These are phyloP conservation scores for Physcomitrellopsis africana DNA, from an alignment of 225 moss, liverwort and hornwort species.

Conservation along the genomic window DNA sequence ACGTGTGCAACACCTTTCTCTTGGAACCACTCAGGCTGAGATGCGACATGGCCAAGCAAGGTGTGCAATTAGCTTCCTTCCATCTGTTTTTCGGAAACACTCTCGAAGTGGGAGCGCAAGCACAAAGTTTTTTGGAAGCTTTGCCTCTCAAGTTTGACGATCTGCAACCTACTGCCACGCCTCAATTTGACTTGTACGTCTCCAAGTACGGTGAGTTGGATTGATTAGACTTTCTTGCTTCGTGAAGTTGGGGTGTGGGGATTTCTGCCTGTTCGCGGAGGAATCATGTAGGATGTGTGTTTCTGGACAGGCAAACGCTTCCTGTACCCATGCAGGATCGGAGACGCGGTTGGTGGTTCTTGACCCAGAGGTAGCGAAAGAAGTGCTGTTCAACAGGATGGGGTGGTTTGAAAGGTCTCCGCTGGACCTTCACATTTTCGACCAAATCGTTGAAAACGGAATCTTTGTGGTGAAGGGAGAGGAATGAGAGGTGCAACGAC, in stretches of 20 bases:
- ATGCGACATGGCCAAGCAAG: constrained; percentile 36
- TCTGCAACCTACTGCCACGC: constrained; percentile 18
- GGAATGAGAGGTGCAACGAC: too few relatives aligned
- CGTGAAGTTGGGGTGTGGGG: neutral
- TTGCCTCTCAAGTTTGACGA: constrained; percentile 22
- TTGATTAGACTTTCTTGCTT: neutral
- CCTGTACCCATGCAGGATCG: constrained; percentile 27
- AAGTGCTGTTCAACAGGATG: constrained; percentile 11
- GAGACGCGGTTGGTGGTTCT: constrained; percentile 35
- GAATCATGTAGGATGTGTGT: neutral
- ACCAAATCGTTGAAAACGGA: too few relatives aligned
- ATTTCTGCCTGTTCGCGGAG: neutral
- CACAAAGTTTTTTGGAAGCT: neutral
- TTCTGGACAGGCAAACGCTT: constrained; percentile 36
- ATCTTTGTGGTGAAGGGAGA: too few relatives aligned
- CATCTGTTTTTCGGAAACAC: constrained; percentile 28
- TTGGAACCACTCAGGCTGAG: constrained; percentile 34
- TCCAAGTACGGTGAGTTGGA: constrained; percentile 15
- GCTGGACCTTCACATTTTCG: too few relatives aligned
- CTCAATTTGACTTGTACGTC: constrained; percentile 26
- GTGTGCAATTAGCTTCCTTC: constrained; percentile 21
- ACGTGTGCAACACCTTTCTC: neutral
- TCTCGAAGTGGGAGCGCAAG: neutral
- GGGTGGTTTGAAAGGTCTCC: too few relatives aligned
- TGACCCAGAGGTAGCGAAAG: constrained; percentile 38